Evolutionary conservation across 441 rosid species (phyloP).

Genomic region (Erodium chrysanthum): DNA sequence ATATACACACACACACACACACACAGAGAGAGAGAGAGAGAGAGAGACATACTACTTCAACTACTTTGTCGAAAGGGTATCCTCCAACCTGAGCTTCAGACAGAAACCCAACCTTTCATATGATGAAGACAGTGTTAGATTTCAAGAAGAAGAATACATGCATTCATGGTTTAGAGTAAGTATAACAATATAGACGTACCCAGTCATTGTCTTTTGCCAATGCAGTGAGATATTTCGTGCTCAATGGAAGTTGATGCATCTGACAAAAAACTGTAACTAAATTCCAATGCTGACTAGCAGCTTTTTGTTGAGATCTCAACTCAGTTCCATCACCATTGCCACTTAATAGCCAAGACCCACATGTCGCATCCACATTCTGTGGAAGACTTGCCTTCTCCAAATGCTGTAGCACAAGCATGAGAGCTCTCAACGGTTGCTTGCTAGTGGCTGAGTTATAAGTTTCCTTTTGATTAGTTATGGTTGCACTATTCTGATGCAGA

Average conservation of each 20-base stretch:
- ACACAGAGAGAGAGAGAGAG: slow-evolving; percentile 15
- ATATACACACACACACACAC: too few relatives aligned
- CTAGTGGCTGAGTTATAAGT: slow-evolving; percentile 27
- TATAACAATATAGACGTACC: slow-evolving; percentile 44
- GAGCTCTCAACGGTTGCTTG: slow-evolving; percentile 47
- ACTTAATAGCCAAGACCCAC: slow-evolving; percentile 88
- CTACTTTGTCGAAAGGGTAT: slow-evolving; percentile 69
- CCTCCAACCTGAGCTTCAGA: slow-evolving; percentile 97
- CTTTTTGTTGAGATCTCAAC: slow-evolving; percentile 77
- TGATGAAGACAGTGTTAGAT: slow-evolving; percentile 26
- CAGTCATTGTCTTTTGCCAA: slow-evolving; percentile 98
- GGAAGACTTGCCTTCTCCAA: slow-evolving; percentile 97
- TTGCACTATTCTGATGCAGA: slow-evolving; percentile 40
- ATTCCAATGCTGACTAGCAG: slow-evolving; percentile 86
- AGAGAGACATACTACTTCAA: slow-evolving; percentile 56
- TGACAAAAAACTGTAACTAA: slow-evolving; percentile 82
- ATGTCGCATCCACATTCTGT: slow-evolving; percentile 48
- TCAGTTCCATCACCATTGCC: slow-evolving; percentile 88
- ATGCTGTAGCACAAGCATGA: slow-evolving; percentile 74
- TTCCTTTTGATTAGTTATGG: slow-evolving; percentile 37
- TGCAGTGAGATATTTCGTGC: slow-evolving; percentile 86
- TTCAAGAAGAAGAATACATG: slow-evolving; percentile 19
- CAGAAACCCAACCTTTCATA: slow-evolving; percentile 79
- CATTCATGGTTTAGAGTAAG: slow-evolving; percentile 11
- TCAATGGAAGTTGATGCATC: slow-evolving; percentile 85